phyloP scores from a whole-genome alignment of 2,329 filamentous ascomycete genomes.

The Stemphylium lycopersici region DNA sequence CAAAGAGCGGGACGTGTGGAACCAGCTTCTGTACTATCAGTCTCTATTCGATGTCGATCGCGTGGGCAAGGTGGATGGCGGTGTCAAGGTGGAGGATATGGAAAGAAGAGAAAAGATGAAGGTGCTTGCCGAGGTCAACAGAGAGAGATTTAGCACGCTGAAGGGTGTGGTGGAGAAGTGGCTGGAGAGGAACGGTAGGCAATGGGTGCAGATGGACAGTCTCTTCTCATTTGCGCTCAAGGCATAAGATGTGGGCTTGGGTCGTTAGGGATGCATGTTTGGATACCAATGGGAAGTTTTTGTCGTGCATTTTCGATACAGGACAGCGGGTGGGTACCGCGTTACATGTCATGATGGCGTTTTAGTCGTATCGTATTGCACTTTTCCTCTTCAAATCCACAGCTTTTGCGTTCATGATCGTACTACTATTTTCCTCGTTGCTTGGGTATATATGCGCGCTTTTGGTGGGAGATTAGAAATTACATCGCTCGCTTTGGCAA shows the following conservation, averaged over 20 bases:
- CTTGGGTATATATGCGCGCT: conserved; percentile 19
- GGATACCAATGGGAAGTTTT: neutral
- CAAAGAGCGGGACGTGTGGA: conserved; percentile 88
- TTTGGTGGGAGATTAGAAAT: conserved; percentile 6
- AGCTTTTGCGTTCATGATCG: conserved; percentile 1
- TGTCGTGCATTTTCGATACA: neutral
- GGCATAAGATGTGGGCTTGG: conserved; percentile 3
- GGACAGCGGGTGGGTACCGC: neutral
- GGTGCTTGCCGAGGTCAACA: conserved; percentile 82
- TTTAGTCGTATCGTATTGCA: conserved; percentile 5
- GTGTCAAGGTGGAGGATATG: conserved; percentile 61
- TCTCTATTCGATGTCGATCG: conserved; percentile 89
- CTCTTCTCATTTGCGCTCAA: conserved; percentile 70
- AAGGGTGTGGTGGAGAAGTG: conserved; percentile 81
- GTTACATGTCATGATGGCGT: conserved; percentile 4
- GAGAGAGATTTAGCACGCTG: conserved; percentile 75
- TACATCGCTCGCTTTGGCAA: conserved; percentile 1
- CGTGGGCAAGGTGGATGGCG: conserved; percentile 59
- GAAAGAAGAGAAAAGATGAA: conserved; percentile 59
- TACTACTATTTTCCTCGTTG: conserved; percentile 2
- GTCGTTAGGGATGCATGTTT: neutral
- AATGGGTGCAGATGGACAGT: conserved; percentile 93
- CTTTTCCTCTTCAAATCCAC: conserved; percentile 1
- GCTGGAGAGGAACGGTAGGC: conserved; percentile 84
- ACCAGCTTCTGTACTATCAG: conserved; percentile 88